These are phyloP conservation scores for Collybia sp. DNA, from an alignment of 768 basidiomycete genomes.

Conservation along the genomic window DNA sequence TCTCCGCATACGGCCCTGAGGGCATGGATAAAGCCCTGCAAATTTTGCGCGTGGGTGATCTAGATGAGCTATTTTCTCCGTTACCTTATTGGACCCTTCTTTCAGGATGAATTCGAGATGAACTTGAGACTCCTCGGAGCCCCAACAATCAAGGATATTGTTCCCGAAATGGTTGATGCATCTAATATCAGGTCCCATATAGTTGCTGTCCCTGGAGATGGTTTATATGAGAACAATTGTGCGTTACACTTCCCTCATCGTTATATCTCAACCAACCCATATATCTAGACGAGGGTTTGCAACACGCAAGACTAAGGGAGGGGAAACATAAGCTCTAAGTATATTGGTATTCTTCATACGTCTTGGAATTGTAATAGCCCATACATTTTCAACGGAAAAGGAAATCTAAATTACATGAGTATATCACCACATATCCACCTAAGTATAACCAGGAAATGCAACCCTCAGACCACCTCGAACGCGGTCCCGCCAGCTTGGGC, in stretches of 20 bases:
- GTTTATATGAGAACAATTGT: slow-evolving; percentile 83
- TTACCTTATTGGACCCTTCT: neutral
- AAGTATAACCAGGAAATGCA: neutral
- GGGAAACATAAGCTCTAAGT: slow-evolving; percentile 10
- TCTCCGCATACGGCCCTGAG: slow-evolving; percentile 82
- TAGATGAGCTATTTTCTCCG: neutral
- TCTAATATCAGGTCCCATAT: slow-evolving; percentile 63
- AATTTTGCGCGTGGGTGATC: slow-evolving; percentile 58
- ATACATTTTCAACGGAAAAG: too few species aligned
- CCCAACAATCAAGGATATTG: slow-evolving; percentile 69
- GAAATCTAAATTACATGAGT: too few species aligned
- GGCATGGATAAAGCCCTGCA: slow-evolving; percentile 82
- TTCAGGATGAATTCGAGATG: slow-evolving; percentile 96
- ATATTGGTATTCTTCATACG: neutral
- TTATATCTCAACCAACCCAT: neutral
- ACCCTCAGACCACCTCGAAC: slow-evolving; percentile 42
- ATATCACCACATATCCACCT: too few species aligned
- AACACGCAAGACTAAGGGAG: slow-evolving; percentile 22
- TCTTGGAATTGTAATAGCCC: too few species aligned
- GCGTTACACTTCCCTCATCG: slow-evolving; percentile 21
- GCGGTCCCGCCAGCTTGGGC: slow-evolving; percentile 54
- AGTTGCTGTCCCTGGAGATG: slow-evolving; percentile 64
- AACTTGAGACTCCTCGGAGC: slow-evolving; percentile 92
- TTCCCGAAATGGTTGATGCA: slow-evolving; percentile 88
- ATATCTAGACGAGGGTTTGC: slow-evolving; percentile 30